phyloP scores from a whole-genome alignment of 2,329 filamentous ascomycete species.

The Ilyonectria sp. region DNA sequence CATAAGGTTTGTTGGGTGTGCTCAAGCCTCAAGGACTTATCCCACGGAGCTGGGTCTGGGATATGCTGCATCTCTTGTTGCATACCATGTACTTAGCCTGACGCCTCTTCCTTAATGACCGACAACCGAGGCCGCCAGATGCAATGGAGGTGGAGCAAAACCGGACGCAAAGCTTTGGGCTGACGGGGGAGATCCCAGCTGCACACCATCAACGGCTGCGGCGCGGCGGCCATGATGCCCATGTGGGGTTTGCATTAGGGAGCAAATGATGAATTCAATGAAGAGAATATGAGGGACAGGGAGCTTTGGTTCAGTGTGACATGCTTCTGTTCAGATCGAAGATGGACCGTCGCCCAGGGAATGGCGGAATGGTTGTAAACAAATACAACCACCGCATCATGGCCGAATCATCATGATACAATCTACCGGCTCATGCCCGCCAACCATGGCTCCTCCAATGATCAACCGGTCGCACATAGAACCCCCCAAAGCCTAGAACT shows the following conservation, averaged over 20 bases:
- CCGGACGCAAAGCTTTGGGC: constrained; percentile 3
- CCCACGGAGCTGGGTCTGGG: neutral
- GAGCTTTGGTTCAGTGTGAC: neutral
- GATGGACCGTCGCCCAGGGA: neutral
- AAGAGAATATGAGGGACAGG: neutral
- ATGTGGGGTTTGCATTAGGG: constrained; percentile 1
- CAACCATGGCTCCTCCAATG: neutral
- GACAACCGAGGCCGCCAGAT: neutral
- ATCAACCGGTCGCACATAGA: neutral
- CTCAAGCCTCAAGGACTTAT: neutral
- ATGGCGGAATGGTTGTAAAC: neutral
- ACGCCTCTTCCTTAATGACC: constrained; percentile 2
- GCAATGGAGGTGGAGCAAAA: constrained; percentile 17
- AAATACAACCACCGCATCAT: neutral
- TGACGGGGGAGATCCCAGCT: constrained; percentile 16
- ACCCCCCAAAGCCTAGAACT: neutral
- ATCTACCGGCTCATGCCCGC: neutral
- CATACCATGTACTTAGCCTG: constrained; percentile 17
- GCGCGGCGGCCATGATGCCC: constrained; percentile 5
- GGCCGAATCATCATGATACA: neutral
- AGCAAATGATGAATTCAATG: neutral
- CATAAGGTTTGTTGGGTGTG: neutral
- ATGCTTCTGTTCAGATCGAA: neutral
- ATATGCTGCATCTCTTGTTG: neutral
- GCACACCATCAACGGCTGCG: constrained; percentile 20